Evolutionary conservation across 257 asterid genomes (phyloP), one percentile per base, ranked within the genome.

Genomic region (Striga asiatica): DNA sequence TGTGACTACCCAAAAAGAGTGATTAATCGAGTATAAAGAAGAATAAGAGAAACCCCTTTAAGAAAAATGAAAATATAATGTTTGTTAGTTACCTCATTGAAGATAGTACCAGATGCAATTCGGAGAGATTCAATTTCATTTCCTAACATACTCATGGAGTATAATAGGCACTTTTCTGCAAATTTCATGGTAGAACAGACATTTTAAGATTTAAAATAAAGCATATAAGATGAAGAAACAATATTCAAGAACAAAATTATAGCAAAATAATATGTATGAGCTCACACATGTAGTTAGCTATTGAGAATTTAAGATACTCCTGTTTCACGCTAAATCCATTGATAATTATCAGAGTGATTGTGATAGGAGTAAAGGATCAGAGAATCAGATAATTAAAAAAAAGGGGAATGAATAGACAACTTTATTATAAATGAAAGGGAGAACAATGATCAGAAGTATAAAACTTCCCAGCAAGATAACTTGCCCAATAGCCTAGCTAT

Each of bases 61-160:
- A 43, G 42, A 18, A 25, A 41, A 56, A 35, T 38, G 16, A 17
- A 45, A 45, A 7, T 22, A 54, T n/a, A 58, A 28, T 58, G 54
- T 46, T 49, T 51, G 58, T 2, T 20, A 10, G 56, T 54, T 68
- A 91, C 98, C 98, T 86, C 95, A 46, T 91, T 91, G 66, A 71
- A 84, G 69, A 91, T 91, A 20, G 98, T 91, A 53, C 98, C 98
- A 14, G 98, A 86, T 61, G 98, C 98, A 60, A 91, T 62, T 3
- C 38, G 71, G 71, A 91, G 88, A 59, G 84, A 67, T 54, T 78
- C 85, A 68, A 78, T 77, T 54, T 78, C 76, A 50, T 76, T 50
- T 32, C 96, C 96, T 58, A 78, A 80, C 73, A 87, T 84, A 65
- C 78, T 74, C 98, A 91, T 83, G 59, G 96, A 80, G 77, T 87